phyloP scores from a whole-genome alignment of 2,329 filamentous ascomycete genomes.

The Fusarium sp. region DNA sequence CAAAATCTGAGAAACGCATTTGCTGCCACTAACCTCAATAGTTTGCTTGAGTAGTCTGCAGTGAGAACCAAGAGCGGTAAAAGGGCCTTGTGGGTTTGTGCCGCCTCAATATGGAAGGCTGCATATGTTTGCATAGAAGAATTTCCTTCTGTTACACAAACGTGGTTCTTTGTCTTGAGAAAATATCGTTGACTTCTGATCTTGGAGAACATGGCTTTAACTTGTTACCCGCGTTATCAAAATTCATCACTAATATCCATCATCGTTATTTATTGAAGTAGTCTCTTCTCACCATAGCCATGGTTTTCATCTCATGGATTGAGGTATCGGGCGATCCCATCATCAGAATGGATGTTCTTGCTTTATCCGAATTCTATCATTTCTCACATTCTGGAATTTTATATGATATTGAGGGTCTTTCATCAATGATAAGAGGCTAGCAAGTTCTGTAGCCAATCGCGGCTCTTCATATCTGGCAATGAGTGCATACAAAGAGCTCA shows the following conservation, averaged over 20 bases:
- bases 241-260: background rate
- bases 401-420: background rate
- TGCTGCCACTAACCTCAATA: too few species aligned
- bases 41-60: too few species aligned
- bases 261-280: background rate
- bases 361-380: background rate
- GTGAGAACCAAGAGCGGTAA: fast-evolving
- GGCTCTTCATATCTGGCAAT: background rate
- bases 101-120: background rate
- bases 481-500: background rate
- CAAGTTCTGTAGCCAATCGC: background rate
- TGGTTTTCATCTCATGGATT: background rate
- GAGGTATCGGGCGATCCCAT: too few species aligned
- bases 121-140: background rate
- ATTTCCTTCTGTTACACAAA: background rate
- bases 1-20: too few species aligned
- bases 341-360: background rate
- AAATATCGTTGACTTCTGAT: background rate
- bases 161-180: background rate
- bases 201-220: background rate
- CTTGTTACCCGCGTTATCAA: too few species aligned
- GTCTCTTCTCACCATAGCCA: background rate
- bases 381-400: background rate
- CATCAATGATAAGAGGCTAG: fast-evolving
- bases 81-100: background rate